Evolutionary conservation across 192 early-diverging fungal species (phyloP).

Genomic region (Gaertneriomyces semiglobifer): DNA sequence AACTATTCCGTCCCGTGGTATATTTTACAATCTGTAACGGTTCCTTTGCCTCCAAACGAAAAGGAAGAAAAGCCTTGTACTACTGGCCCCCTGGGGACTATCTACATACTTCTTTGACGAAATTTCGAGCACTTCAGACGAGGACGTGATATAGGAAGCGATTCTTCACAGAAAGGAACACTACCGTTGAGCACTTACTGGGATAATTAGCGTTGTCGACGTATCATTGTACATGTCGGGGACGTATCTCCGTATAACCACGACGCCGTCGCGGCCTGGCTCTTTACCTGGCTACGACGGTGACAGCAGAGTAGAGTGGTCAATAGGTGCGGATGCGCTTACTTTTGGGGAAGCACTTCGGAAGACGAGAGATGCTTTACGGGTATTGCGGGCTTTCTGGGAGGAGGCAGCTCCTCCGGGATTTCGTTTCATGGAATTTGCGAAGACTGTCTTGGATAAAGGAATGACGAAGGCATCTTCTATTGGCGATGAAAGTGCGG

Average conservation of each 20-base stretch:
- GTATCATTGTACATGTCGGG: slow-evolving; percentile 15
- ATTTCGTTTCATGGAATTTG: slow-evolving; percentile 27
- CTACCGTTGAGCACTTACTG: too few relatives aligned
- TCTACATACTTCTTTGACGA: too few relatives aligned
- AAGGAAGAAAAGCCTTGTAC: too few relatives aligned
- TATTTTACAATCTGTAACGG: too few relatives aligned
- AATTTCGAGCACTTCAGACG: too few relatives aligned
- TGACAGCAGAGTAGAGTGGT: slow-evolving; percentile 31
- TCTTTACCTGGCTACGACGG: slow-evolving; percentile 32
- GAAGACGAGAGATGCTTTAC: slow-evolving; percentile 26
- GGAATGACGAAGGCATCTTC: not conserved
- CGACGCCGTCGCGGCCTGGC: slow-evolving; percentile 22
- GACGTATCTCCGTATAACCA: slow-evolving; percentile 27
- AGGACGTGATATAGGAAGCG: too few relatives aligned
- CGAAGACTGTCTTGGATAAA: slow-evolving; percentile 26
- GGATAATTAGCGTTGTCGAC: too few relatives aligned
- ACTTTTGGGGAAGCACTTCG: slow-evolving; percentile 22
- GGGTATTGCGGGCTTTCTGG: slow-evolving; percentile 31
- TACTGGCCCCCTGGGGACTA: too few relatives aligned
- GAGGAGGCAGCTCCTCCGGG: slow-evolving; percentile 27
- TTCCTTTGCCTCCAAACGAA: too few relatives aligned
- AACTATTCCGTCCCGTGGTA: too few relatives aligned
- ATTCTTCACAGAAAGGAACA: too few relatives aligned
- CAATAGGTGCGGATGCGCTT: slow-evolving; percentile 26
- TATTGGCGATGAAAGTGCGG: not conserved